Percentiles rank a stretch among this genome's conserved stretches.
These are phyloP conservation scores for Colletotrichum spaethianum DNA, from an alignment of 2,329 filamentous ascomycete genomes.

Conservation along the genomic window DNA sequence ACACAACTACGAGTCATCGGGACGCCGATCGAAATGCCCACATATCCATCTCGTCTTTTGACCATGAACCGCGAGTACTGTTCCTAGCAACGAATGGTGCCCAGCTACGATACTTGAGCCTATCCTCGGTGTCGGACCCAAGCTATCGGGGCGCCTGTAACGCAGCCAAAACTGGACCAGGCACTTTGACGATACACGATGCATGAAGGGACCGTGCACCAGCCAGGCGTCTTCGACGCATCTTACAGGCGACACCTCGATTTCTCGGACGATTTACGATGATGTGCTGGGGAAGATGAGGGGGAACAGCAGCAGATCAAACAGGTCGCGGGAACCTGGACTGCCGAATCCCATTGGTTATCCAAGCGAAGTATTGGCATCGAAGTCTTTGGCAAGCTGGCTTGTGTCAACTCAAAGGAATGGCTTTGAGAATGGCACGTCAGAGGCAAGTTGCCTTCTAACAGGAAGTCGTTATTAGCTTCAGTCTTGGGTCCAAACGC, in stretches of 20 bases:
- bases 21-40: not conserved
- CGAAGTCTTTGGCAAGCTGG: not conserved
- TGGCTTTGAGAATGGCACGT: not conserved
- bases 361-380: not conserved
- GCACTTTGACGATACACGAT: not conserved
- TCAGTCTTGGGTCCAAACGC: not conserved
- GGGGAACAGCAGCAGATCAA: slow-evolving; percentile 32
- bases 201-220: slow-evolving; percentile 1
- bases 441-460: too few relatives aligned
- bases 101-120: not conserved
- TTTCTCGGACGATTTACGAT: slow-evolving; percentile 25
- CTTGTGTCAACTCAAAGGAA: not conserved
- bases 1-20: slow-evolving; percentile 23
- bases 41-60: not conserved
- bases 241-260: not conserved
- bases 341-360: not conserved
- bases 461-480: not conserved
- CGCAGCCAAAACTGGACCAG: slow-evolving; percentile 2
- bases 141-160: slow-evolving; percentile 6
- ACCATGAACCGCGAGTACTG: too few relatives aligned
- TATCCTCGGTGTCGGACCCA: not conserved
- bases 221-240: not conserved
- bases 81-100: not conserved
- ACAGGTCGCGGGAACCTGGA: slow-evolving; percentile 17
- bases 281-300: not conserved